phyloP scores from a whole-genome alignment of 306 rosid genomes.

The Begonia masoniana region DNA sequence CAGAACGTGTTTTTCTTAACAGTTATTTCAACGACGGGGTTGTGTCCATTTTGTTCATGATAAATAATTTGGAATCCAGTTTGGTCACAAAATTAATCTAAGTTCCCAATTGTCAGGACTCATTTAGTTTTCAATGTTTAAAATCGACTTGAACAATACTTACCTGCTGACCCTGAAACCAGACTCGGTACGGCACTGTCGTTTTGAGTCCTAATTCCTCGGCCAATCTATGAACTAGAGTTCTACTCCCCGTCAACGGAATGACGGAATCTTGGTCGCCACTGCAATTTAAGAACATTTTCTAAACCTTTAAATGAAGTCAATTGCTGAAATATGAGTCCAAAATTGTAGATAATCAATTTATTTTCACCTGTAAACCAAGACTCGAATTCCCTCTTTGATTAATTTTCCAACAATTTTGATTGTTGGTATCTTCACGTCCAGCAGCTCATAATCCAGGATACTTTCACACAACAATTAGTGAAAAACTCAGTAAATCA shows the following conservation, averaged over 20 bases:
- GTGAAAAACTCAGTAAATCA: not conserved
- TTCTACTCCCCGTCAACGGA: slow-evolving; percentile 88
- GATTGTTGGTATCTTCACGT: slow-evolving; percentile 80
- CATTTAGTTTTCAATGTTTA: too few relatives aligned
- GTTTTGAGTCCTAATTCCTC: slow-evolving; percentile 49
- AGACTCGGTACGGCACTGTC: slow-evolving; percentile 76
- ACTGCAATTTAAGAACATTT: slow-evolving; percentile 21
- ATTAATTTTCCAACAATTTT: slow-evolving; percentile 48
- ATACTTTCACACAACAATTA: slow-evolving; percentile 26
- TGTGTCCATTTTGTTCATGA: too few relatives aligned
- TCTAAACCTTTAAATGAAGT: not conserved
- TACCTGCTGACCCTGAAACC: slow-evolving; percentile 91
- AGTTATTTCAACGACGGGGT: too few relatives aligned
- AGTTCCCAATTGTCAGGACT: too few relatives aligned
- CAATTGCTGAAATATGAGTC: slow-evolving; percentile 4
- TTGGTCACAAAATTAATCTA: too few relatives aligned
- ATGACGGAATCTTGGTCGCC: slow-evolving; percentile 99
- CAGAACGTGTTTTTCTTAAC: too few relatives aligned
- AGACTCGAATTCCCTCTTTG: slow-evolving; percentile 63
- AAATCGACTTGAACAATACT: not conserved
- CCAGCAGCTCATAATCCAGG: slow-evolving; percentile 54
- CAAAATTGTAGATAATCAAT: slow-evolving; percentile 3
- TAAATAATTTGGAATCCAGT: too few relatives aligned
- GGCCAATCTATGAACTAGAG: slow-evolving; percentile 59
- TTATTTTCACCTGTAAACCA: slow-evolving; percentile 63